These are phyloP conservation scores for Phaeomoniella chlamydospora DNA, from an alignment of 2,329 filamentous ascomycete genomes.

Conservation along the genomic window DNA sequence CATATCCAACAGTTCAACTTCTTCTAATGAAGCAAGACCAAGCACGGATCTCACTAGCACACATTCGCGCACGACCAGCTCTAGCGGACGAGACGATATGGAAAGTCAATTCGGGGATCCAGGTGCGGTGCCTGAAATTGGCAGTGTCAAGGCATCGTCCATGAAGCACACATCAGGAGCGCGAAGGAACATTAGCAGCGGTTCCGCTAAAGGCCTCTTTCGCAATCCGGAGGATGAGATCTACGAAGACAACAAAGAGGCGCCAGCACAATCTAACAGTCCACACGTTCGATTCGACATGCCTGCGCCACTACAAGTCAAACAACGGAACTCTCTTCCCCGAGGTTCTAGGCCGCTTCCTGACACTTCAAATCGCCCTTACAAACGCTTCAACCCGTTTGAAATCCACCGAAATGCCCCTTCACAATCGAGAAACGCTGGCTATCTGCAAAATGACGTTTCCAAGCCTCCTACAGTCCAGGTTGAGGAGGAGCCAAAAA, in stretches of 20 bases:
- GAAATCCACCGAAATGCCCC: conserved; percentile 80
- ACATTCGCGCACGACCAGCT: background rate
- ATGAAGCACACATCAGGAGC: background rate
- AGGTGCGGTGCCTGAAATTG: background rate
- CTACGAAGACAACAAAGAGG: conserved; percentile 69
- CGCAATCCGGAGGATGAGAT: conserved; percentile 49
- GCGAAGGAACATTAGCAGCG: conserved; percentile 18
- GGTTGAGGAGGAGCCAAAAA: conserved; percentile 24
- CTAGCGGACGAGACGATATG: background rate
- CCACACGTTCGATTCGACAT: conserved; percentile 14
- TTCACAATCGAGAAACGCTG: conserved; percentile 65
- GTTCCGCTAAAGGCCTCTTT: conserved; percentile 35
- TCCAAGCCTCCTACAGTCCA: conserved; percentile 16
- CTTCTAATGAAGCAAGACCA: conserved; percentile 4
- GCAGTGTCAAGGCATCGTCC: background rate
- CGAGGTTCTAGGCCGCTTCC: conserved; percentile 25
- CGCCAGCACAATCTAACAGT: conserved; percentile 9
- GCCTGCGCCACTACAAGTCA: conserved; percentile 38
- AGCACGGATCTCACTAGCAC: conserved; percentile 1
- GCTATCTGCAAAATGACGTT: conserved; percentile 55
- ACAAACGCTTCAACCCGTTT: conserved; percentile 34
- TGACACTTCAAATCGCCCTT: conserved; percentile 22
- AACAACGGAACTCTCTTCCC: conserved; percentile 49
- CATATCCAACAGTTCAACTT: background rate
- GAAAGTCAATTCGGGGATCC: background rate